A percentile compares a stretch with the other conserved stretches of the same genome.
Evolutionary conservation across 179 eudicot species (phyloP).

Genomic region (Silene coronaria): DNA sequence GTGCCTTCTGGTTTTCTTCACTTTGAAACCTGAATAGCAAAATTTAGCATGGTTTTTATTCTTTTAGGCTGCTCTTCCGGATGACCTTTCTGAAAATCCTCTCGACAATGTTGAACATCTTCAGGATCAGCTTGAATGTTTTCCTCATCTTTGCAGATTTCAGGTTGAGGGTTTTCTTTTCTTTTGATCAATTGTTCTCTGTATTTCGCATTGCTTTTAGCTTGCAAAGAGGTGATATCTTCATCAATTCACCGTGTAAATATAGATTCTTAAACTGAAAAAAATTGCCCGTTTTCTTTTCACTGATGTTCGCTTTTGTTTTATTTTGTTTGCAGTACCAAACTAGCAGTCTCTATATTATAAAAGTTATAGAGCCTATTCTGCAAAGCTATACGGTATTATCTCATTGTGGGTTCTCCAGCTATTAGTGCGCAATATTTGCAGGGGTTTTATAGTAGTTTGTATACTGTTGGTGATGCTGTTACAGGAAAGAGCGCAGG

Average conservation of each 20-base stretch:
- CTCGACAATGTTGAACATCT: slow-evolving; percentile 92
- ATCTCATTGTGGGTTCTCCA: slow-evolving; percentile 10
- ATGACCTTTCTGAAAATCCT: slow-evolving; percentile 87
- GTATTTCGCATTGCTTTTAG: background rate
- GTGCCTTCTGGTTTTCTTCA: slow-evolving; percentile 7
- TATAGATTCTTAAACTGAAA: background rate
- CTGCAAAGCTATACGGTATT: slow-evolving; percentile 62
- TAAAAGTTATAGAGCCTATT: slow-evolving; percentile 62
- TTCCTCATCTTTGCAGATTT: slow-evolving; percentile 84
- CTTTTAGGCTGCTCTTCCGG: slow-evolving; percentile 58
- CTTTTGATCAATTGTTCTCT: slow-evolving; percentile 5
- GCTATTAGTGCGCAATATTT: slow-evolving; percentile 6
- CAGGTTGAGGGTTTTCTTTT: slow-evolving; percentile 43
- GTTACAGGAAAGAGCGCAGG: slow-evolving; percentile 60
- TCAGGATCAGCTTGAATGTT: slow-evolving; percentile 92
- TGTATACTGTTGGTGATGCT: slow-evolving; percentile 8
- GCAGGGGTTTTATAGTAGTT: background rate
- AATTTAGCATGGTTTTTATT: slow-evolving; percentile 10
- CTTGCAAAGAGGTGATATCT: background rate
- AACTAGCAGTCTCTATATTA: slow-evolving; percentile 57
- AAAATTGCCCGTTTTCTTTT: background rate
- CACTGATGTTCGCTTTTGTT: background rate
- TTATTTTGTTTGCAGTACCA: slow-evolving; percentile 53
- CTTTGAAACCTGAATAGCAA: background rate
- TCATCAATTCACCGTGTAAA: background rate